phyloP scores from a whole-genome alignment of 2,329 filamentous ascomycete genomes.

The Ceratocystis cubensis region DNA sequence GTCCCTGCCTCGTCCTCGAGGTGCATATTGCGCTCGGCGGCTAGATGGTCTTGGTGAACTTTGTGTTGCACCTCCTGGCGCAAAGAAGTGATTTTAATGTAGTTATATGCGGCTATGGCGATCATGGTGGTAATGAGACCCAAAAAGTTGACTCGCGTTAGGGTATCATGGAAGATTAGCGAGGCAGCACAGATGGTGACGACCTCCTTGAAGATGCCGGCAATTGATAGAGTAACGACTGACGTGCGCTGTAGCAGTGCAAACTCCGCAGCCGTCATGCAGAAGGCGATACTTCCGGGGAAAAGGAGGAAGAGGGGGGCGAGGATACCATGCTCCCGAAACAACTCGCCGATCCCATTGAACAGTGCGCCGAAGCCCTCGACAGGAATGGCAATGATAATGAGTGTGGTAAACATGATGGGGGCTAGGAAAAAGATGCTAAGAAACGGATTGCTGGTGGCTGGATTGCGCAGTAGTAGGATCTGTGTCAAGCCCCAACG shows the following conservation, averaged over 20 bases:
- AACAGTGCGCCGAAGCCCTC: constrained; percentile 63
- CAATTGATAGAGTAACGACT: constrained; percentile 90
- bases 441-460: constrained; percentile 90
- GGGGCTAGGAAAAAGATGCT: constrained; percentile 97
- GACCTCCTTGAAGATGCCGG: constrained; percentile 97
- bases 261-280: constrained; percentile 95
- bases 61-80: constrained; percentile 54
- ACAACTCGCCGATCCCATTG: constrained; percentile 51
- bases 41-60: constrained; percentile 34
- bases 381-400: constrained; percentile 69
- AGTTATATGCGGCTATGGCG: constrained; percentile 85
- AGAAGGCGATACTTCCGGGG: constrained; percentile 80
- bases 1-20: constrained; percentile 73
- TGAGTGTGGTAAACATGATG: constrained; percentile 80
- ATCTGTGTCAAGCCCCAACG: constrained; percentile 98
- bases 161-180: constrained; percentile 72
- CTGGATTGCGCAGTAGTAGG: constrained; percentile 80
- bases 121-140: constrained; percentile 79
- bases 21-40: constrained; percentile 66
- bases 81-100: constrained; percentile 87
- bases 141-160: constrained; percentile 76
- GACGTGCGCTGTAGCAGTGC: constrained; percentile 87
- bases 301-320: constrained; percentile 70
- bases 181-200: constrained; percentile 86
- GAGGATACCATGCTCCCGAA: constrained; percentile 54